phyloP scores from a whole-genome alignment of 768 basidiomycete genomes.

The Basidioascus undulatus region DNA sequence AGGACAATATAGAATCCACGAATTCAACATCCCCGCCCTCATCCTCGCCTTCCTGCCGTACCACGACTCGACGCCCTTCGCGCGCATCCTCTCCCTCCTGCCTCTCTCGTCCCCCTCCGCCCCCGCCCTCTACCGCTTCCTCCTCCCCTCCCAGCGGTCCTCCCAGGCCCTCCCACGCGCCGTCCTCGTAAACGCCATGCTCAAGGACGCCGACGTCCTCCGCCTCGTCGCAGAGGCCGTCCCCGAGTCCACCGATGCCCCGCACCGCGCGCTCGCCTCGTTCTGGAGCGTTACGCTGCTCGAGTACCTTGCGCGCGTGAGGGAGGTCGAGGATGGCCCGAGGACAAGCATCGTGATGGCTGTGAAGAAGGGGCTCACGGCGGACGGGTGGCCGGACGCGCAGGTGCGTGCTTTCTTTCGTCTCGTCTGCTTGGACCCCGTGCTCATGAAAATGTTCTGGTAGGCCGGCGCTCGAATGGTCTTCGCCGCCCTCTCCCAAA shows the following conservation, averaged over 20 bases:
- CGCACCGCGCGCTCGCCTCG: conserved; percentile 45
- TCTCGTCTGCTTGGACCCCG: too few relatives aligned
- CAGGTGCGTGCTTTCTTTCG: too few relatives aligned
- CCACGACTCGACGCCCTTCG: conserved; percentile 81
- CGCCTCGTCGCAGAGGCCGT: conserved; percentile 46
- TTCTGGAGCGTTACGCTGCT: conserved; percentile 62
- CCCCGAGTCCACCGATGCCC: conserved; percentile 23
- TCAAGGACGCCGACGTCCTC: conserved; percentile 40
- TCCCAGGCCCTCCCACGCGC: conserved; percentile 47
- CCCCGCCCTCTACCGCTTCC: conserved; percentile 23
- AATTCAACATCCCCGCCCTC: conserved; percentile 64
- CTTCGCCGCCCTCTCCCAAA: too few relatives aligned
- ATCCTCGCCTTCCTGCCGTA: conserved; percentile 75
- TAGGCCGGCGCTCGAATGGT: too few relatives aligned
- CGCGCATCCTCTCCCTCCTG: conserved; percentile 73
- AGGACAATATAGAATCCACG: conserved; percentile 39
- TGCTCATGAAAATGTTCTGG: too few relatives aligned
- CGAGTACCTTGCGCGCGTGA: conserved; percentile 43
- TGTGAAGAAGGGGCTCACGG: too few relatives aligned
- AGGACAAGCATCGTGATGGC: too few relatives aligned
- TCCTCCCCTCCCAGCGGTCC: conserved; percentile 51
- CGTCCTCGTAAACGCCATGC: conserved; percentile 53
- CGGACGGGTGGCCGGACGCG: too few relatives aligned
- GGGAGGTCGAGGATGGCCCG: conserved; percentile 35
- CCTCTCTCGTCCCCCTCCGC: conserved; percentile 15